These are phyloP conservation scores for Penicillium manginii DNA, from an alignment of 495 filamentous ascomycete species.

Conservation along the genomic window DNA sequence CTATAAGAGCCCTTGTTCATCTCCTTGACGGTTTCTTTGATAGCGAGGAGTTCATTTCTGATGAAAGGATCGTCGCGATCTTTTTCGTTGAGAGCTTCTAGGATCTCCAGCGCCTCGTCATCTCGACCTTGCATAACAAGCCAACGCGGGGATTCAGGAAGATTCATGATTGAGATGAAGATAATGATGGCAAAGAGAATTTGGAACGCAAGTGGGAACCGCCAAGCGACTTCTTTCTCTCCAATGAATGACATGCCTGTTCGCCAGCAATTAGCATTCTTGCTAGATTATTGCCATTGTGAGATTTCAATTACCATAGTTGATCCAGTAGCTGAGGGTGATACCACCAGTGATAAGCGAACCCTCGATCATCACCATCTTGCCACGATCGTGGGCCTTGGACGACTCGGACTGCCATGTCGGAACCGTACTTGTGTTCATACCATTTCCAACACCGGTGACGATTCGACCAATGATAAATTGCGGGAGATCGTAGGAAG, in stretches of 20 bases:
- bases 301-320: constrained; percentile 50
- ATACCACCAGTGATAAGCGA: constrained; percentile 69
- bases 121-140: constrained; percentile 66
- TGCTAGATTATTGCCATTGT: not conserved
- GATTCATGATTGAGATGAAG: constrained; percentile 56
- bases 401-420: constrained; percentile 68
- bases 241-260: constrained; percentile 59
- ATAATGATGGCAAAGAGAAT: constrained; percentile 65
- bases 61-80: constrained; percentile 54
- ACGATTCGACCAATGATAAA: constrained; percentile 68
- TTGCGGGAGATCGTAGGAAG: constrained; percentile 61
- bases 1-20: constrained; percentile 60
- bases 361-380: constrained; percentile 77
- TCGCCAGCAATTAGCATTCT: not conserved
- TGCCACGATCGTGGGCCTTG: constrained; percentile 69
- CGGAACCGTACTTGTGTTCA: constrained; percentile 55
- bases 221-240: constrained; percentile 62
- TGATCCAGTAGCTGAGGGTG: constrained; percentile 73
- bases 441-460: constrained; percentile 70
- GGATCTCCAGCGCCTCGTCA: constrained; percentile 64
- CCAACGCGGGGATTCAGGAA: constrained; percentile 76
- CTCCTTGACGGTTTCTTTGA: constrained; percentile 70
- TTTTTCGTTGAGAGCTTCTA: constrained; percentile 52
- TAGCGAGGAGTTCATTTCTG: constrained; percentile 52
- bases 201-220: constrained; percentile 76